Conservation (phyloP, 306 rosid genomes). For the Glycine soja region DNA sequence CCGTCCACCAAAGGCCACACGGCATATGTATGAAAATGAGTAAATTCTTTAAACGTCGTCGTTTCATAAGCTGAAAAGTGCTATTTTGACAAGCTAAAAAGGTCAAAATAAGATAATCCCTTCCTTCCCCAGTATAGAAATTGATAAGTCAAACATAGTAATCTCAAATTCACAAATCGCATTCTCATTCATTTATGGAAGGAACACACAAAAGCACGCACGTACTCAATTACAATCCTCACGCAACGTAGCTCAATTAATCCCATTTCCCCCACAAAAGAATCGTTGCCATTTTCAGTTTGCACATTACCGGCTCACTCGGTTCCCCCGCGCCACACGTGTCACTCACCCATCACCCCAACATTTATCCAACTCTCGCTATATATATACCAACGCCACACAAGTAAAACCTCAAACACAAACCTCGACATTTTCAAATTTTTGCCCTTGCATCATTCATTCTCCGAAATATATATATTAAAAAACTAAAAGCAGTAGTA, state of each 20-base stretch:
- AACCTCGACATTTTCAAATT: background rate
- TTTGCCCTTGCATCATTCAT: too few relatives aligned
- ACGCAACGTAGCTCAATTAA: background rate
- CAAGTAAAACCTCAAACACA: background rate
- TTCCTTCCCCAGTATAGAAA: background rate
- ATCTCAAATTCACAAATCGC: constrained; percentile 1
- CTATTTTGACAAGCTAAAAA: background rate
- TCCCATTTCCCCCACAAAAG: background rate
- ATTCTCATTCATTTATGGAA: constrained; percentile 18
- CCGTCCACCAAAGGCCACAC: too few relatives aligned
- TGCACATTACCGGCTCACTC: constrained; percentile 11
- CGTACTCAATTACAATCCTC: background rate
- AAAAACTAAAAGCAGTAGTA: background rate
- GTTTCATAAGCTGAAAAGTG: constrained; percentile 23
- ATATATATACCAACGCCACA: constrained; percentile 46
- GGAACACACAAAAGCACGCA: background rate
- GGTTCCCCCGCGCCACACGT: constrained; percentile 56
- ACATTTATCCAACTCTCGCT: background rate
- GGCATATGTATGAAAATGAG: background rate
- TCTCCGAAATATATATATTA: too few relatives aligned
- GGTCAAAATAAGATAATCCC: constrained; percentile 14
- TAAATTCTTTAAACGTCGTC: background rate
- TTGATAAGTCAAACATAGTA: constrained; percentile 38
- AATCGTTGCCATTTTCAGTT: constrained; percentile 18
- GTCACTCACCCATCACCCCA: constrained; percentile 43